Percentiles rank a stretch among this genome's conserved stretches.
These are phyloP conservation scores for Leccinum imitatum DNA, from an alignment of 768 basidiomycete genomes.

Conservation along the genomic window DNA sequence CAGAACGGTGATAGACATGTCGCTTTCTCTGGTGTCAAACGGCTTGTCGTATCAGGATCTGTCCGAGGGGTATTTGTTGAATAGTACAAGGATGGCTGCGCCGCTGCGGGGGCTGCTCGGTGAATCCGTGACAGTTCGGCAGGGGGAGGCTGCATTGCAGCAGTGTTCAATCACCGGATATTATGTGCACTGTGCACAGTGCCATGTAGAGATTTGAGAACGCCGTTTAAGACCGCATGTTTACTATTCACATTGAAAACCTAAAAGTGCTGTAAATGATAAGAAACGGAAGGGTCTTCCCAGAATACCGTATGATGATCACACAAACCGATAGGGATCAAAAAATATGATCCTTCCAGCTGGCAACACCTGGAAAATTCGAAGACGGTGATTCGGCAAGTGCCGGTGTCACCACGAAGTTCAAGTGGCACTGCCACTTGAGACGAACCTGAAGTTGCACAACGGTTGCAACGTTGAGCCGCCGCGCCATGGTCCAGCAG, in stretches of 20 bases:
- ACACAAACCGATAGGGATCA: too few relatives aligned
- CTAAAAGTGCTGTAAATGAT: neutral
- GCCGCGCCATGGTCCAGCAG: too few relatives aligned
- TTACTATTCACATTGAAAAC: neutral
- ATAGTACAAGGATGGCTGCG: neutral
- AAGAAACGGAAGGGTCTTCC: neutral
- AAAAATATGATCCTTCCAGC: neutral
- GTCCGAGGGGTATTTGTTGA: neutral
- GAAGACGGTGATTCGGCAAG: too few relatives aligned
- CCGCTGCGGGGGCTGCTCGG: neutral
- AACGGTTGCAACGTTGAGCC: too few relatives aligned
- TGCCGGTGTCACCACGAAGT: too few relatives aligned
- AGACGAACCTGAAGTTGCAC: too few relatives aligned
- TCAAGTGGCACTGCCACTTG: too few relatives aligned
- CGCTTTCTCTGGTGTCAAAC: neutral
- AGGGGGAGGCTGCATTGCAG: neutral
- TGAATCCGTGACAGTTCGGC: neutral
- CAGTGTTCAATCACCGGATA: slow-evolving; percentile 7
- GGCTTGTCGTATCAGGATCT: neutral
- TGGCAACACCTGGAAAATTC: too few relatives aligned
- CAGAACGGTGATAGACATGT: slow-evolving; percentile 8
- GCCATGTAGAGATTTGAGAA: neutral
- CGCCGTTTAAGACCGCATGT: neutral
- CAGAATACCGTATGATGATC: neutral
- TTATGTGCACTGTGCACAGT: neutral